Conservation (phyloP, 352 stramenopile genomes). For the Globisporangium canariense region DNA sequence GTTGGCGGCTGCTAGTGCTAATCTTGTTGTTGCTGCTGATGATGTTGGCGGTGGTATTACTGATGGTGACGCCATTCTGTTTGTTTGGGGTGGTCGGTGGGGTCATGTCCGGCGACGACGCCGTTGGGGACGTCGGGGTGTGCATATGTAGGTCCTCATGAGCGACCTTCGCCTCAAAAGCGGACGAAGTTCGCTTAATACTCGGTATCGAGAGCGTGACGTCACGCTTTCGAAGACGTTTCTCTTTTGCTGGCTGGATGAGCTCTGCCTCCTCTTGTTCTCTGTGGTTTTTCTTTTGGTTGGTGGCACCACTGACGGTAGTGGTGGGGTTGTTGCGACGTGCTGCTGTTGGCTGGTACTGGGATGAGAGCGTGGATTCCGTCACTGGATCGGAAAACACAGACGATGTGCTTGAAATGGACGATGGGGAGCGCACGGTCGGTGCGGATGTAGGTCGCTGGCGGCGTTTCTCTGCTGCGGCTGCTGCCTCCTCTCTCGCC, state of each 20-base stretch:
- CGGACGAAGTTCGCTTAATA: slow-evolving; percentile 14
- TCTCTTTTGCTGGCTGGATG: slow-evolving; percentile 12
- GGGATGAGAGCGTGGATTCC: slow-evolving; percentile 2
- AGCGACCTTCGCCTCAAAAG: slow-evolving; percentile 1
- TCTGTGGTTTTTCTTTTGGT: background rate
- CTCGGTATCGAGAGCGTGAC: slow-evolving; percentile 24
- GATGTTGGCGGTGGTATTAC: slow-evolving; percentile 18
- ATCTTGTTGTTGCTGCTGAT: slow-evolving; percentile 17
- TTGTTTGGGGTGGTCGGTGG: slow-evolving; percentile 31
- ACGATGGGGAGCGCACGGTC: slow-evolving; percentile 3
- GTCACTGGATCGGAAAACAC: slow-evolving; percentile 13
- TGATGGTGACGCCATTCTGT: background rate
- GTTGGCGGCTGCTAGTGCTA: slow-evolving; percentile 24
- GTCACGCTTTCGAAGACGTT: slow-evolving; percentile 30
- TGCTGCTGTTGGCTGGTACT: slow-evolving; percentile 23
- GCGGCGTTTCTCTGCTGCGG: background rate
- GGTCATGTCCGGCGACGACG: slow-evolving; percentile 50
- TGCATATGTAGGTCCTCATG: slow-evolving; percentile 21
- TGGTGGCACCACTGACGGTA: background rate
- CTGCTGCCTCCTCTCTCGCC: slow-evolving; percentile 16
- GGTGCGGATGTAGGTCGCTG: background rate
- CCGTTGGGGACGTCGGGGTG: slow-evolving; percentile 48
- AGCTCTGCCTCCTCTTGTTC: slow-evolving; percentile 3
- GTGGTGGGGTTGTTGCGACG: slow-evolving; percentile 7
- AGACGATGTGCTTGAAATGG: slow-evolving; percentile 12